These are phyloP conservation scores for Yamadazyma insecticola DNA, from an alignment of 805 yeast species.

Conservation along the genomic window DNA sequence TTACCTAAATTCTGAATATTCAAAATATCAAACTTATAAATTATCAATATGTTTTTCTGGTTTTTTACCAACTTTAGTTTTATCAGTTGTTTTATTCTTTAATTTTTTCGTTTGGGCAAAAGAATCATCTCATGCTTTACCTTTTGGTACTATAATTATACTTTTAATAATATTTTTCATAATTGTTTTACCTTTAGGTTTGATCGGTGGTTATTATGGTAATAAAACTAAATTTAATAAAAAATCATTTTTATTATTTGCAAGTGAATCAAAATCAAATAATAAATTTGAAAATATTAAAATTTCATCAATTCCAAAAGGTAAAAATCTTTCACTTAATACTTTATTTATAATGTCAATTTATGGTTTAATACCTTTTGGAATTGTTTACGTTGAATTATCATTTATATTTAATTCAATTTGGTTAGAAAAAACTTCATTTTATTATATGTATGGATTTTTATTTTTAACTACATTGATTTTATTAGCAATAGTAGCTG, in stretches of 20 bases:
- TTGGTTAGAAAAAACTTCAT: constrained; percentile 77
- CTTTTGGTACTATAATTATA: constrained; percentile 68
- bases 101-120: constrained; percentile 74
- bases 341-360: constrained; percentile 26
- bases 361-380: constrained; percentile 75
- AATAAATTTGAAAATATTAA: too few species aligned
- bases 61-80: constrained; percentile 41
- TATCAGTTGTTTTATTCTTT: constrained; percentile 48
- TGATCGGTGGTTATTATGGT: constrained; percentile 62
- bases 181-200: constrained; percentile 69
- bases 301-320: not conserved
- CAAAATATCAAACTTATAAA: constrained; percentile 7
- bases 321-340: not conserved
- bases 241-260: constrained; percentile 15
- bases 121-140: constrained; percentile 70
- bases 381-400: constrained; percentile 75
- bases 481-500: constrained; percentile 59
- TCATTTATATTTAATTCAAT: constrained; percentile 67
- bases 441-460: constrained; percentile 78
- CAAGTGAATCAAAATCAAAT: constrained; percentile 1
- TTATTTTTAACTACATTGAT: constrained; percentile 57
- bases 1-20: constrained; percentile 23
- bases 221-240: constrained; percentile 27
- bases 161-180: constrained; percentile 56
- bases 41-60: constrained; percentile 32